A percentile compares a stretch with the other conserved stretches of the same genome.
phyloP scores from a whole-genome alignment of 306 rosid genomes.

The Prunus mongolica region DNA sequence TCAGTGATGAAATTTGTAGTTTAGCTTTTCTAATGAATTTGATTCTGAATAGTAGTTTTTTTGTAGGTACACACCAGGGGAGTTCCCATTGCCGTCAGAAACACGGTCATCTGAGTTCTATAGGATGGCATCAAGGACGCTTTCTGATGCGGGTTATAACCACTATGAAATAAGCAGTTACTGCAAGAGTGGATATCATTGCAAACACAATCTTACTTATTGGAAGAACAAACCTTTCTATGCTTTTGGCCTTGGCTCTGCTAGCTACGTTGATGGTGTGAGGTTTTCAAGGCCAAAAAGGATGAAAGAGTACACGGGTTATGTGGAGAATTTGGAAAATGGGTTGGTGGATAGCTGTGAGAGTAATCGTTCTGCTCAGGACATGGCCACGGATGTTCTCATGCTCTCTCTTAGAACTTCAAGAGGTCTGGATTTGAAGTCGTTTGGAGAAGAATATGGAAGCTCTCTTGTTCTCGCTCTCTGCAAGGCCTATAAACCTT shows the following conservation, averaged over 20 bases:
- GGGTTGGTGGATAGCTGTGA: slow-evolving; percentile 41
- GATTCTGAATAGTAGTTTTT: slow-evolving; percentile 19
- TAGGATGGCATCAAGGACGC: slow-evolving; percentile 71
- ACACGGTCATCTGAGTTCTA: slow-evolving; percentile 71
- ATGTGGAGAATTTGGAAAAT: slow-evolving; percentile 68
- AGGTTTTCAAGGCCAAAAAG: slow-evolving; percentile 80
- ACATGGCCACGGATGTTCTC: slow-evolving; percentile 67
- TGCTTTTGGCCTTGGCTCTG: slow-evolving; percentile 84
- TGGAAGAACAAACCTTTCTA: slow-evolving; percentile 92
- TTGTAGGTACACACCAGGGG: slow-evolving; percentile 74
- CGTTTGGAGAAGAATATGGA: slow-evolving; percentile 54
- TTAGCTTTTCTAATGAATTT: slow-evolving; percentile 15
- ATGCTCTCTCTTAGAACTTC: slow-evolving; percentile 90
- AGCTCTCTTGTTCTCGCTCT: slow-evolving; percentile 47
- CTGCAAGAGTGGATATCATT: slow-evolving; percentile 69
- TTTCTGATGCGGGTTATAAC: slow-evolving; percentile 50
- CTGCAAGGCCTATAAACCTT: slow-evolving; percentile 58
- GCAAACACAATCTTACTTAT: slow-evolving; percentile 79
- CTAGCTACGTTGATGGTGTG: slow-evolving; percentile 71
- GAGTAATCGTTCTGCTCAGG: slow-evolving; percentile 35
- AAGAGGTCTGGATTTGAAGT: slow-evolving; percentile 64
- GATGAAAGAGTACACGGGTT: slow-evolving; percentile 56
- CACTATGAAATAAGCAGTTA: slow-evolving; percentile 98
- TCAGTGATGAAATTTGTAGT: background rate
- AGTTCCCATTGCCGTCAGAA: slow-evolving; percentile 90